Evolutionary conservation across 192 early-diverging fungal genomes (phyloP), one percentile per base, ranked within the genome.

Genomic region (Coemansia sp.): DNA sequence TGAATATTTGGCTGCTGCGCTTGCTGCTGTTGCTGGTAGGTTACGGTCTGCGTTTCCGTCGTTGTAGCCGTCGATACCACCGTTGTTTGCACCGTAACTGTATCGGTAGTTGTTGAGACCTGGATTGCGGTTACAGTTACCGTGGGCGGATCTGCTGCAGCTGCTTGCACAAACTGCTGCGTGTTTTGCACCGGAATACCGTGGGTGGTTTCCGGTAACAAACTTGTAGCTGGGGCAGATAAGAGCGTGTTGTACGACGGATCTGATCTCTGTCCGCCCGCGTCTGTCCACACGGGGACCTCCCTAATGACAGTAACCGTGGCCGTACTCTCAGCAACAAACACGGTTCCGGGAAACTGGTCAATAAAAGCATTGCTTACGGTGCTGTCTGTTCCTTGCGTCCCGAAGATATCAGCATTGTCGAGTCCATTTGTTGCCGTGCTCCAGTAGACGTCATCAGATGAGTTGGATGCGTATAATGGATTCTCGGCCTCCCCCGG

Each of bases 381-480:
- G 26, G 26, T 26, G 26, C 26, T 26, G 26, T 26, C 26, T 26
- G 26, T 26, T 26, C 3, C 26, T 26, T 26, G 26, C 26, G 12
- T n/a, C 16, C 3, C 47, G 2, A 2, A 12, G 16, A 48, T 16
- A n/a, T 12, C 12, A 10, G 47, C 6, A 48, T n/a, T 12, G n/a
- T 48, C 3, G 56, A 40, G 16, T 58, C 56, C 37, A 41, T 15
- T 36, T 58, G 56, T 58, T 7, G 56, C 13, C 56, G 37, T 4
- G 39, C 16, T 21, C 56, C 11, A 13, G 36, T 40, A 40, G 13
- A 12, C 6, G 7, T 11, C 56, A 40, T 58, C 56, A 0, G 56
- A 36, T n/a, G 56, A 58, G 56, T 58, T 58, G 32, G 56, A 58
- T 58, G 56, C 56, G 22, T 58, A 58, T 9, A 58, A 36, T 13